These are phyloP conservation scores for Cystoderma amianthinum DNA, from an alignment of 768 basidiomycete species.

Conservation along the genomic window DNA sequence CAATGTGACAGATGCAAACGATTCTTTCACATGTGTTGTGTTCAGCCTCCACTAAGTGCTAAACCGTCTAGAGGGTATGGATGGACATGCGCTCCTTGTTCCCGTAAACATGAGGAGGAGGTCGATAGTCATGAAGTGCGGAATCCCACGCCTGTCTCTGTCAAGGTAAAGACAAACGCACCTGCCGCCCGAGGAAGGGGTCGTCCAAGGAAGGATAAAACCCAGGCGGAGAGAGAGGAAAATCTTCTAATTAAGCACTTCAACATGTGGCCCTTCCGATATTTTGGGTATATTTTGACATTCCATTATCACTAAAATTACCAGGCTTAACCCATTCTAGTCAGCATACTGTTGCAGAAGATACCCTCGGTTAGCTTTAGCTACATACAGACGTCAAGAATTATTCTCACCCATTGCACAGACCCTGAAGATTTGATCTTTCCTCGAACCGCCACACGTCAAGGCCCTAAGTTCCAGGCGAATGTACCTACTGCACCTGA, in stretches of 20 bases:
- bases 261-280: conserved; percentile 92
- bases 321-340: conserved; percentile 28
- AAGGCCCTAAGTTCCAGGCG: conserved; percentile 83
- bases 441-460: conserved; percentile 87
- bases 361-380: conserved; percentile 66
- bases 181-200: conserved; percentile 69
- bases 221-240: conserved; percentile 70
- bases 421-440: conserved; percentile 97
- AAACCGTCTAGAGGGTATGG: conserved; percentile 96
- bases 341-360: conserved; percentile 85
- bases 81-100: conserved; percentile 96
- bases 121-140: conserved; percentile 72
- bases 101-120: conserved; percentile 79
- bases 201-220: conserved; percentile 70
- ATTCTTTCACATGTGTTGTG: conserved; percentile 92
- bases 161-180: conserved; percentile 58
- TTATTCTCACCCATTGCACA: conserved; percentile 26
- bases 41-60: conserved; percentile 82
- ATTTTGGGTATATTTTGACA: conserved; percentile 80
- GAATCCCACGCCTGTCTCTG: conserved; percentile 37
- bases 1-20: conserved; percentile 89
- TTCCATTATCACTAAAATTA: conserved; percentile 3
- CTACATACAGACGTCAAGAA: not conserved
- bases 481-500: conserved; percentile 43
- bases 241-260: conserved; percentile 75